Evolutionary conservation across 169 alveolate species (phyloP), one percentile per base, ranked within the genome.

Genomic region (Plasmodium berghei): DNA sequence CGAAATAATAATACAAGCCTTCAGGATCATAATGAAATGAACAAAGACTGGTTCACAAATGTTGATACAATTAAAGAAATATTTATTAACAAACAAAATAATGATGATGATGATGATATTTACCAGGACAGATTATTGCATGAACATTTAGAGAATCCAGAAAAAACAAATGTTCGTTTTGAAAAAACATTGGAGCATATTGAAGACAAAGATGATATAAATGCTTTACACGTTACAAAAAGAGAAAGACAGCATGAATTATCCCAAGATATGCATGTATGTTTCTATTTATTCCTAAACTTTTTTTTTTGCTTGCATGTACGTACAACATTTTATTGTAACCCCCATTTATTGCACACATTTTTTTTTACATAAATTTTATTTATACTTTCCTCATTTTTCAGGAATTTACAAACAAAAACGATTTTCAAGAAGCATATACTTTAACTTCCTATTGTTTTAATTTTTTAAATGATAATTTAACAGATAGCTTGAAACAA

Each of bases 131-230:
- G 89, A 64, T 58, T 77, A 1, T 24, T 77, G 18, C 89, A 77
- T 28, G 89, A 77, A 40, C 75, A 77, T 12, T 9, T 77, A 28
- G 89, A 77, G 12, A 67, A 58, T 2, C 9, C 26, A 0, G 89
- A 77, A 9, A 77, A 77, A 18, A 58, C 63, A 6, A 77, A 77
- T 12, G 66, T 77, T 14, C 77, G 89, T 8, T 94, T 95, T 88
- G 98, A 96, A 66, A 96, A 95, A 72, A 95, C 94, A 48, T 75
- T 96, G 6, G 95, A 94, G 48, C 94, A 91, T 70, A 94, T 96
- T 5, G 98, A 96, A 71, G 98, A 96, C 66, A 86, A 92, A 40
- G 98, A 96, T 70, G 98, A 96, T 73, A 92, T 94, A 28, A 88
- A 80, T 58, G 98, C 98, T 8, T 61, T 93, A 55, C 92, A 93